These are phyloP conservation scores for Wickerhamomyces sydowiorum DNA, from an alignment of 805 yeast genomes.

Conservation along the genomic window DNA sequence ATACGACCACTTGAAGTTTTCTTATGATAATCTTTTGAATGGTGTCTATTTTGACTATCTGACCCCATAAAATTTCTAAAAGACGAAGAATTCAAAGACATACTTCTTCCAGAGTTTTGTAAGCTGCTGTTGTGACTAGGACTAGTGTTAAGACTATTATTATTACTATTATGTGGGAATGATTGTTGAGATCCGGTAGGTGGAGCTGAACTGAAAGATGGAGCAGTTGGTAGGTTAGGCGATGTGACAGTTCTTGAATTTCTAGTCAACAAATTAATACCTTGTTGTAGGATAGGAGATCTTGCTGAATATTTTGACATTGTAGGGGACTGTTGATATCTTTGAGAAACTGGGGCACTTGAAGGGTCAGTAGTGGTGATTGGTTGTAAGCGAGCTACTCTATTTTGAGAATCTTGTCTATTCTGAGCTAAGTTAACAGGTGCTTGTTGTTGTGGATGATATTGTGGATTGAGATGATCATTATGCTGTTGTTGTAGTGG, in stretches of 20 bases:
- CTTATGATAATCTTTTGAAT: constrained; percentile 25
- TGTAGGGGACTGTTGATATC: constrained; percentile 15
- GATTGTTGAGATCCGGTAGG: neutral
- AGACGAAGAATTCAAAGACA: constrained; percentile 29
- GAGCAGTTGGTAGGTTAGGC: constrained; percentile 8
- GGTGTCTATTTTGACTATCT: constrained; percentile 26
- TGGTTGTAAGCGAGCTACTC: constrained; percentile 10
- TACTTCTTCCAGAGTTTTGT: constrained; percentile 21
- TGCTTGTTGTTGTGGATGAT: constrained; percentile 7
- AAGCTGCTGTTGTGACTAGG: neutral
- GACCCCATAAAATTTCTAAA: constrained; percentile 25
- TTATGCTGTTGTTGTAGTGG: constrained; percentile 2
- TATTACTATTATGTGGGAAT: neutral
- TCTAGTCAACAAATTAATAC: constrained; percentile 29
- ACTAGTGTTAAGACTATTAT: neutral
- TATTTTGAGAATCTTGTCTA: constrained; percentile 1
- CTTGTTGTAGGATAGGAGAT: constrained; percentile 34
- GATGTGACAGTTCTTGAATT: constrained; percentile 18
- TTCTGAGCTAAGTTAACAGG: constrained; percentile 1
- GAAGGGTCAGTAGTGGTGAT: constrained; percentile 12
- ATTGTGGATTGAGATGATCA: constrained; percentile 3
- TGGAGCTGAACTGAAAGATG: constrained; percentile 1
- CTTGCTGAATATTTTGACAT: constrained; percentile 14
- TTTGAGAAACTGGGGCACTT: constrained; percentile 11
- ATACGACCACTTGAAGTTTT: constrained; percentile 36